Evolutionary conservation across 1,284 basidiomycete species (phyloP).

Genomic region (Ceratobasidium sp.): DNA sequence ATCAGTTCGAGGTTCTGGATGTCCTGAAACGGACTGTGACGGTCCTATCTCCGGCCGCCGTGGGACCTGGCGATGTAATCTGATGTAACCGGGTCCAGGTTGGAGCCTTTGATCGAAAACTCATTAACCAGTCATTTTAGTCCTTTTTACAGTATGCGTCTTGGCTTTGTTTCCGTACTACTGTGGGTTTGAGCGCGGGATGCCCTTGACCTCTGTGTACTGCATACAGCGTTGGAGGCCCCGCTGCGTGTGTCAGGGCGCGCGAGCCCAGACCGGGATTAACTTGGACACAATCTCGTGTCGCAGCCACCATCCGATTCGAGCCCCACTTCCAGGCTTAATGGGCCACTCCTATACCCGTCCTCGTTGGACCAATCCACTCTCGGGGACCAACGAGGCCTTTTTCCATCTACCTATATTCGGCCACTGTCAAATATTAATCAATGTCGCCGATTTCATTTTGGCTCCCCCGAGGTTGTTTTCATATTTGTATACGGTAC

Average conservation of each 20-base stretch:
- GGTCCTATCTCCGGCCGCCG: slow-evolving; percentile 9
- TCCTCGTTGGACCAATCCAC: neutral
- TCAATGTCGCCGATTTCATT: neutral
- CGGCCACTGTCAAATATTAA: neutral
- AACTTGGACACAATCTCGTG: neutral
- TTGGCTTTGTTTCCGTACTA: neutral
- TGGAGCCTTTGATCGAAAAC: slow-evolving; percentile 17
- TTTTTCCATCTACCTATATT: slow-evolving; percentile 25
- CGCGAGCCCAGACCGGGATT: neutral
- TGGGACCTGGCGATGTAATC: neutral
- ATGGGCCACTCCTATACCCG: neutral
- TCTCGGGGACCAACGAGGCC: neutral
- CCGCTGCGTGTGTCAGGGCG: neutral
- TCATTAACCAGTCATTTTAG: slow-evolving; percentile 1
- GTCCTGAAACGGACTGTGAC: slow-evolving; percentile 6
- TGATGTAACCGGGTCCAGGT: neutral
- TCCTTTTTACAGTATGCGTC: neutral
- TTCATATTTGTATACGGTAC: too few species aligned
- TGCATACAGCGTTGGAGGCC: neutral
- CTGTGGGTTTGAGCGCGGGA: neutral
- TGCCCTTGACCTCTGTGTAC: neutral
- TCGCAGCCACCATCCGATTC: slow-evolving; percentile 16
- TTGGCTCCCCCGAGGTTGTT: too few species aligned
- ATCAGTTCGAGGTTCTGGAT: neutral
- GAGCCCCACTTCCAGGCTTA: too few species aligned